These are phyloP conservation scores for Leccinellum albellum DNA, from an alignment of 768 basidiomycete species.

Conservation along the genomic window DNA sequence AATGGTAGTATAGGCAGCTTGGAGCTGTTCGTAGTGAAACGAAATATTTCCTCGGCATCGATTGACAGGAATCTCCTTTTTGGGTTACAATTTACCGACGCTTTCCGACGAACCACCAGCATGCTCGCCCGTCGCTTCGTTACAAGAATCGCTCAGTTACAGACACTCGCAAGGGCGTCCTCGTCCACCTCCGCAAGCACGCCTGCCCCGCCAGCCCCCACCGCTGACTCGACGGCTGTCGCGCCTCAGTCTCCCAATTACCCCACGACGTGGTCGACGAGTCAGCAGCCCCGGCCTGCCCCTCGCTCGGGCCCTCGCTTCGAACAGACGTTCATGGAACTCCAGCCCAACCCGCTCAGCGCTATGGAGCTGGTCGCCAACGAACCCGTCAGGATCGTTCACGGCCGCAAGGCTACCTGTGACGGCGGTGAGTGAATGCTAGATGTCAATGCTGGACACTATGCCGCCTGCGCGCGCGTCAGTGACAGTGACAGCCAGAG, in stretches of 20 bases:
- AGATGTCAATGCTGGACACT: not conserved
- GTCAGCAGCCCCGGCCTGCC: conserved; percentile 66
- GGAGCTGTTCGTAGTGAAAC: too few species aligned
- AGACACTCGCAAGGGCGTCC: conserved; percentile 17
- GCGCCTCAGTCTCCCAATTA: conserved; percentile 80
- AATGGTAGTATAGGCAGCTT: too few species aligned
- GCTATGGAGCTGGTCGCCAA: conserved; percentile 87
- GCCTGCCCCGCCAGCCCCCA: conserved; percentile 7
- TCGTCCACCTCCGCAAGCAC: conserved; percentile 21
- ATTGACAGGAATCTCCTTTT: conserved; percentile 15
- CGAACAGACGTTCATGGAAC: conserved; percentile 84
- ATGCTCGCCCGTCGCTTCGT: conserved; percentile 31
- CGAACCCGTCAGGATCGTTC: conserved; percentile 80
- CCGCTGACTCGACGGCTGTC: conserved; percentile 26
- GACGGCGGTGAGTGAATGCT: conserved; percentile 79
- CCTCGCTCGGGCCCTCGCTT: conserved; percentile 71
- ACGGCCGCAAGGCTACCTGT: conserved; percentile 83
- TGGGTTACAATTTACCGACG: not conserved
- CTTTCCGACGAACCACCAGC: conserved; percentile 2
- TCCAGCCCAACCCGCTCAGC: conserved; percentile 85
- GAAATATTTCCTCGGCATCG: too few species aligned
- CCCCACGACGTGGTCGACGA: conserved; percentile 79
- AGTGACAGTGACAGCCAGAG: not conserved
- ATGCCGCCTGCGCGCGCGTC: not conserved
- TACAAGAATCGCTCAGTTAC: conserved; percentile 15